Evolutionary conservation across 2,329 filamentous ascomycete species (phyloP).

Genomic region (Aphanocladium album): DNA sequence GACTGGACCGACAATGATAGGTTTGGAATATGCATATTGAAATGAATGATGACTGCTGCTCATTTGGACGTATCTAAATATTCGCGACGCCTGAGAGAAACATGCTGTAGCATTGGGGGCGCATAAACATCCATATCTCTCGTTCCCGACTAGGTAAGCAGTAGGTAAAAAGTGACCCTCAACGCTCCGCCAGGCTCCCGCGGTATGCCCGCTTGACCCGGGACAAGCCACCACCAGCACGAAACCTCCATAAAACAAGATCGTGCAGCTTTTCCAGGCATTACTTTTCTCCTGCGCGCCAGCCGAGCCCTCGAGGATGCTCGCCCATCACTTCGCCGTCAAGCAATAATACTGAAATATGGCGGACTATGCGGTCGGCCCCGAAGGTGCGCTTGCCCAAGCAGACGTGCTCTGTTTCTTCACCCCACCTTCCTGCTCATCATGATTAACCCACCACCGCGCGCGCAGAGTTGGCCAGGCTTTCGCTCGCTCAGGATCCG

Average conservation of each 20-base stretch:
- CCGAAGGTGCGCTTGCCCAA: constrained; percentile 28
- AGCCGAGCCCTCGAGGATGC: constrained; percentile 10
- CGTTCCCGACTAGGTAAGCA: background rate
- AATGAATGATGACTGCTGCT: no score
- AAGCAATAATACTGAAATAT: constrained; percentile 19
- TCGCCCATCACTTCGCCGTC: background rate
- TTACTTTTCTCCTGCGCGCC: background rate
- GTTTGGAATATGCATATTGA: no score
- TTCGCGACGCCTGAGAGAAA: background rate
- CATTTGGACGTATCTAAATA: no score
- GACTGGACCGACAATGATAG: background rate
- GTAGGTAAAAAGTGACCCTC: background rate
- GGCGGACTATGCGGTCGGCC: constrained; percentile 30
- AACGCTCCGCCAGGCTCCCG: background rate
- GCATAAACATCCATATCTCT: background rate
- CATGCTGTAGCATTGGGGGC: background rate
- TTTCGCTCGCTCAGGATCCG: constrained; percentile 34
- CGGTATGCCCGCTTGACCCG: background rate
- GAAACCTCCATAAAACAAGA: constrained; percentile 8
- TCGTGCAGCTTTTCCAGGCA: background rate
- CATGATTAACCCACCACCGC: constrained; percentile 3
- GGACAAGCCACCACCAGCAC: constrained; percentile 3
- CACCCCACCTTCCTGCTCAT: constrained; percentile 1
- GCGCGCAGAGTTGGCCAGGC: constrained; percentile 35
- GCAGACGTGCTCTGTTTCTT: background rate